Base-by-base conservation (phyloP, 2,329 filamentous ascomycete genomes). In the Aspergillus latus region DNA sequence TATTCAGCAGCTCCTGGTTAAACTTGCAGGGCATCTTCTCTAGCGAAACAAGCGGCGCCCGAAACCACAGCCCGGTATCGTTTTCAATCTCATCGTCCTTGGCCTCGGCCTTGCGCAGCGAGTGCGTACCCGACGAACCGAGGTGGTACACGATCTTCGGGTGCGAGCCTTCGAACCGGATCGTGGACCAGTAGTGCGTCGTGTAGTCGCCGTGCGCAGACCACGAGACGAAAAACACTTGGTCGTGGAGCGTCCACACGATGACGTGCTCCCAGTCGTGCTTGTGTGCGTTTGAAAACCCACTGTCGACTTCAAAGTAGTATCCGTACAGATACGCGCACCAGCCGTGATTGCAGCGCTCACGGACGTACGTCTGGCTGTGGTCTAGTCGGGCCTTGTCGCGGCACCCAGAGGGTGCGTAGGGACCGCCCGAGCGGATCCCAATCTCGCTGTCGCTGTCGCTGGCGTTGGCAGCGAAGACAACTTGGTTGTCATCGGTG, bases 281-380 rank as follows among this genome's bases (percentile, higher is more conserved):
- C 39, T 40, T 44, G 49, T 52, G 49, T 5, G 37, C 39, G 39
- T 52, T 52, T 6, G 11, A 13, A 11, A 39, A 40, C 16, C 51
- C 51, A 8, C 9, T 37, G 44, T 54, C 51, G 16, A 11, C 15
- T 34, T 54, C 51, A n/a, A 47, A 54, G 51, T 54, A 54, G 51
- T 54, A 54, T n/a, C 32, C 51, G 44, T 54, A 54, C 34, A 54
- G 5, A 15, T 54, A 48, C 51, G 51, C 51, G 51, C 51, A 54
- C 51, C 51, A 54, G 5, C 51, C 51, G 51, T 48, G 51, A 21
- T 54, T 54, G 51, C 51, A 54, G 32, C 51, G 51, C 51, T 54
- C 51, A 7, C 43, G 51, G 30, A 54, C 51, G 51, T 54, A 54
- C 21, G 51, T 54, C 51, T 54, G 51, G 44, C 51, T 54, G 51